Base-by-base conservation (phyloP, 768 basidiomycete genomes). In the Neoboletus brunneissimus region DNA sequence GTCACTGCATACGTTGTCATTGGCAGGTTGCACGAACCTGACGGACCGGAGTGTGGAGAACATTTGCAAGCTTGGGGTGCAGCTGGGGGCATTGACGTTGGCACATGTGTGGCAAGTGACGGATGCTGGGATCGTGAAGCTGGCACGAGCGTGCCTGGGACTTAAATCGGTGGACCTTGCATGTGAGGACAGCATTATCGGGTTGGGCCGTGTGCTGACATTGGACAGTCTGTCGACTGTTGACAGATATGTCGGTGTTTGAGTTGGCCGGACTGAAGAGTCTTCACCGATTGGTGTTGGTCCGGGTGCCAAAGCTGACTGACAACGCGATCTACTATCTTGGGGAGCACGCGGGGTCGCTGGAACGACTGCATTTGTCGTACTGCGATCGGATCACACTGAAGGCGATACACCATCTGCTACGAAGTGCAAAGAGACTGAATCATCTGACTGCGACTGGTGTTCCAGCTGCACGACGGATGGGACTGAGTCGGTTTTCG, bases 121-220 rank as follows among this genome's bases (percentile, higher is more conserved):
- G 41, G 95, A 97, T 65, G 74, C 69, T 8, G 89, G 81, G 2
- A 76, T 97, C 16, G 79, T 86, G 44, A 78, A 78, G 56, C 71
- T 97, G 43, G 87, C 85, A 7, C 79, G 87, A 27, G 71, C 79
- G 18, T 98, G 94, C 69, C 74, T 77, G 0, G 81, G 88, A 37
- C 75, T 98, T 48, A 79, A 87, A 53, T 89, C 88, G 65, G 78
- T 97, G 60, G 95, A 97, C 70, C 75, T 97, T 47, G 89, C 91
- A 46, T 92, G 93, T 94, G 70, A 73, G 91, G 44, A 27, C 18
- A 78, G 29, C 16, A 50, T 55, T 61, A 23, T 56, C 16, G 57
- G 50, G 34, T 50, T 46, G 50, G 45, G 15, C 0, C 3, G 22
- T 53, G 41, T 53, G 34, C 64, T 69, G 56, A 72, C 51, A 37